These are phyloP conservation scores for Xylaria nigripes DNA, from an alignment of 495 filamentous ascomycete species.

Conservation along the genomic window DNA sequence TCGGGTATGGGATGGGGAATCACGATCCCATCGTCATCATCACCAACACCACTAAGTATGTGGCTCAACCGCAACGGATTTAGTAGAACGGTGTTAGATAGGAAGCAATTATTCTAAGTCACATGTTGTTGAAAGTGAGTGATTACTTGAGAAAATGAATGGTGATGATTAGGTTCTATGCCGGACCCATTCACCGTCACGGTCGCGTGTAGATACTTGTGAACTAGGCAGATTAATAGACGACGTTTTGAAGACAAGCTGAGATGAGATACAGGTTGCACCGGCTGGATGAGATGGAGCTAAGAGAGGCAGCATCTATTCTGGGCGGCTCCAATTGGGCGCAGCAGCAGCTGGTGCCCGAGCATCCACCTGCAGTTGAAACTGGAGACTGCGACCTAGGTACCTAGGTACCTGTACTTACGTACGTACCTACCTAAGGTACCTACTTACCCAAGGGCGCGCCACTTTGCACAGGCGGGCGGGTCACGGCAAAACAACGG, in stretches of 20 bases:
- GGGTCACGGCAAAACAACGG: slow-evolving; percentile 4
- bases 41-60: not conserved
- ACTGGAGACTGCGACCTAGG: not conserved
- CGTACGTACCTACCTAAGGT: not conserved
- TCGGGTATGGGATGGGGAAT: slow-evolving; percentile 9
- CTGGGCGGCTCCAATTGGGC: slow-evolving; percentile 12
- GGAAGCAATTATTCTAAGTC: slow-evolving; percentile 4
- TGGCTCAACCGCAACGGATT: slow-evolving; percentile 5
- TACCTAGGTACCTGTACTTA: too few species aligned
- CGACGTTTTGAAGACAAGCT: slow-evolving; percentile 12
- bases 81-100: not conserved
- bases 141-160: not conserved
- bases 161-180: not conserved
- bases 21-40: slow-evolving; percentile 9
- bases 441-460: not conserved
- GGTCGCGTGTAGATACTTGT: slow-evolving; percentile 1
- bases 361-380: not conserved
- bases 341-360: slow-evolving; percentile 7
- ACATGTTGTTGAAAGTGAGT: not conserved
- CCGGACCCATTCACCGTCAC: not conserved
- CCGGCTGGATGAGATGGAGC: slow-evolving; percentile 19
- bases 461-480: not conserved
- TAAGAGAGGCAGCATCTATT: not conserved
- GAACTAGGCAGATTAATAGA: not conserved
- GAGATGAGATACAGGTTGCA: slow-evolving; percentile 29